Conservation (phyloP, 768 basidiomycete genomes). For the Serendipita vermifera region DNA sequence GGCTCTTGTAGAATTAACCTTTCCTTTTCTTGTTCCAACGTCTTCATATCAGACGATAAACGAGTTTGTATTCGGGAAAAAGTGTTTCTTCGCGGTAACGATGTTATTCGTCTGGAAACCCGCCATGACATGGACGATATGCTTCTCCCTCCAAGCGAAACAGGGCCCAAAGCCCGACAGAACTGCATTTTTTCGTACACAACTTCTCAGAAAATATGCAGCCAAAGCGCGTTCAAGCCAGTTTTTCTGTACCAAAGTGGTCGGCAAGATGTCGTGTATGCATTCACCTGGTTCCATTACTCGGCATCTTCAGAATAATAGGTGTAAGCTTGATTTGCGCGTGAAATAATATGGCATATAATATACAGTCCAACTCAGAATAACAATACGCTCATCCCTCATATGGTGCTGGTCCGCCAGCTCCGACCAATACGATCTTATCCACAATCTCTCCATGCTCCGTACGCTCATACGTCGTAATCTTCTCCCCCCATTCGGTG, state of each 20-base stretch:
- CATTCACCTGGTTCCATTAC: too few species aligned
- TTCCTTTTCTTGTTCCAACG: constrained; percentile 3
- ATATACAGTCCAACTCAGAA: background rate
- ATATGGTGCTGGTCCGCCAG: constrained; percentile 22
- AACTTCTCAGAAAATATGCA: too few species aligned
- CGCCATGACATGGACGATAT: too few species aligned
- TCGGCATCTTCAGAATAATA: background rate
- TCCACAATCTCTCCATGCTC: constrained; percentile 58
- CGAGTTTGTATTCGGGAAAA: too few species aligned
- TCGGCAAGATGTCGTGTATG: too few species aligned
- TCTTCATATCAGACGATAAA: background rate
- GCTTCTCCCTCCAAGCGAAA: too few species aligned
- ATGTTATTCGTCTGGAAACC: too few species aligned
- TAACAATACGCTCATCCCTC: background rate
- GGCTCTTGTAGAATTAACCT: constrained; percentile 2
- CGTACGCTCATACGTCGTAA: constrained; percentile 73
- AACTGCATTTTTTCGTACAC: too few species aligned
- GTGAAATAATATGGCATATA: background rate
- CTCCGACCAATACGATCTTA: constrained; percentile 47
- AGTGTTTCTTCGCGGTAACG: too few species aligned
- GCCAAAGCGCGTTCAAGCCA: too few species aligned
- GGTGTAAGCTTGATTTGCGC: background rate
- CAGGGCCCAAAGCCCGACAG: too few species aligned
- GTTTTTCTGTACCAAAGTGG: too few species aligned
- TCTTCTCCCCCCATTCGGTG: constrained; percentile 82